Conservation (phyloP, 768 basidiomycete species). For the Suillus spraguei region DNA sequence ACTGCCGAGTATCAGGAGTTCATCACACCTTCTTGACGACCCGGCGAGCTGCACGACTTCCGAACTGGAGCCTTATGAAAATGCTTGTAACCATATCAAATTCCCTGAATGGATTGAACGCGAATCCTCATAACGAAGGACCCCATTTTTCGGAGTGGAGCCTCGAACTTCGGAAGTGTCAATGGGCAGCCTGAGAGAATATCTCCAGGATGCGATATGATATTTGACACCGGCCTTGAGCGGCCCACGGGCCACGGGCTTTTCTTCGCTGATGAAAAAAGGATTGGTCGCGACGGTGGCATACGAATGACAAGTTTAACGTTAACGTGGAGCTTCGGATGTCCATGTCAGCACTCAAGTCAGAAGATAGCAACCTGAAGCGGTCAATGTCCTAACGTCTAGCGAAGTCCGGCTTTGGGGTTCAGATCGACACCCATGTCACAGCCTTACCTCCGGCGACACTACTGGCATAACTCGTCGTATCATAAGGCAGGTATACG, state of each 20-base stretch:
- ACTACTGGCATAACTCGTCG: neutral
- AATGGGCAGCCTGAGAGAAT: too few relatives aligned
- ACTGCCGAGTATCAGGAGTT: slow-evolving; percentile 31
- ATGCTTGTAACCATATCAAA: slow-evolving; percentile 62
- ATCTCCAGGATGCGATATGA: too few relatives aligned
- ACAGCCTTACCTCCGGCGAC: neutral
- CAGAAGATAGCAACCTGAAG: neutral
- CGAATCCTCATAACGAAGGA: slow-evolving; percentile 40
- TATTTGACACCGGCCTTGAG: slow-evolving; percentile 58
- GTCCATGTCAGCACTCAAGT: neutral
- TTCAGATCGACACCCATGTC: neutral
- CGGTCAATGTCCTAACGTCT: neutral
- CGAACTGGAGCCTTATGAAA: slow-evolving; percentile 67
- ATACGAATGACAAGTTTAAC: neutral
- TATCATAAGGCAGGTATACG: too few relatives aligned
- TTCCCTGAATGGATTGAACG: slow-evolving; percentile 10
- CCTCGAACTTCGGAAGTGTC: slow-evolving; percentile 19
- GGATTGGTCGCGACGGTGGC: slow-evolving; percentile 42
- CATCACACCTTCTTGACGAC: slow-evolving; percentile 46
- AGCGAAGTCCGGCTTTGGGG: neutral
- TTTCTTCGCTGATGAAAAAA: slow-evolving; percentile 68
- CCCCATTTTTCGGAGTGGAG: slow-evolving; percentile 59
- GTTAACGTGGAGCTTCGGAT: neutral
- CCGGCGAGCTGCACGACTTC: slow-evolving; percentile 73
- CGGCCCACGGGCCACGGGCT: slow-evolving; percentile 59